phyloP scores from a whole-genome alignment of 2,329 filamentous ascomycete species.

The Diaporthe velutina region DNA sequence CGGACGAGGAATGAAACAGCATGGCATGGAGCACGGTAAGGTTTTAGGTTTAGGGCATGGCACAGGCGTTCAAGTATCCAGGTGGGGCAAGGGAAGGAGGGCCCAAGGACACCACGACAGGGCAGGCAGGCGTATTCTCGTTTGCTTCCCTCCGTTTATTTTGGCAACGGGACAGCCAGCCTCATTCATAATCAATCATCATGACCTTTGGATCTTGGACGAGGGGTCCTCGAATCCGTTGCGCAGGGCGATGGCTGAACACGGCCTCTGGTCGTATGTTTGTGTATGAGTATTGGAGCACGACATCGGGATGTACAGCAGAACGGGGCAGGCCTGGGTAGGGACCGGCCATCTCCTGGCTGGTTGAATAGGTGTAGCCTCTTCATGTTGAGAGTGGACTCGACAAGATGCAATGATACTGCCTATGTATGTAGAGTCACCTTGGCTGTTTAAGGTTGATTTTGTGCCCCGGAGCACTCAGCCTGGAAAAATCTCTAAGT shows the following conservation, averaged over 20 bases:
- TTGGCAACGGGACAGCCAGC: constrained; percentile 5
- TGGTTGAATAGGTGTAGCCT: neutral
- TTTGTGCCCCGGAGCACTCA: neutral
- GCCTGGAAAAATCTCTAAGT: too few relatives aligned
- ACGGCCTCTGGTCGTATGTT: constrained; percentile 21
- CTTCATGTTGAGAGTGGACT: neutral
- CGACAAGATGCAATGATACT: neutral
- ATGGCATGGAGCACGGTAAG: constrained; percentile 36
- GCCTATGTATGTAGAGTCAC: neutral
- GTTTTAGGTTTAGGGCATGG: constrained; percentile 33
- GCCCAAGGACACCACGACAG: neutral
- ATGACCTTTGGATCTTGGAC: neutral
- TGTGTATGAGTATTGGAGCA: constrained; percentile 48
- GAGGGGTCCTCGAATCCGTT: constrained; percentile 9
- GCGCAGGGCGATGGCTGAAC: neutral
- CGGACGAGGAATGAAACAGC: constrained; percentile 18
- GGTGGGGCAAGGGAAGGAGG: constrained; percentile 14
- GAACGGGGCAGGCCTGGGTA: constrained; percentile 2
- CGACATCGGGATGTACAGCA: constrained; percentile 46
- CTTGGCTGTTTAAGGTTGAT: too few relatives aligned
- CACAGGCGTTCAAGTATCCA: constrained; percentile 29
- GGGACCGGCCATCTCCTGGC: constrained; percentile 29
- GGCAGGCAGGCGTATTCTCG: constrained; percentile 12
- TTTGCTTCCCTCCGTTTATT: neutral
- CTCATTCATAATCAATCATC: constrained; percentile 10